Conservation (phyloP, 2,329 filamentous ascomycete species). For the Helotiales sp. region DNA sequence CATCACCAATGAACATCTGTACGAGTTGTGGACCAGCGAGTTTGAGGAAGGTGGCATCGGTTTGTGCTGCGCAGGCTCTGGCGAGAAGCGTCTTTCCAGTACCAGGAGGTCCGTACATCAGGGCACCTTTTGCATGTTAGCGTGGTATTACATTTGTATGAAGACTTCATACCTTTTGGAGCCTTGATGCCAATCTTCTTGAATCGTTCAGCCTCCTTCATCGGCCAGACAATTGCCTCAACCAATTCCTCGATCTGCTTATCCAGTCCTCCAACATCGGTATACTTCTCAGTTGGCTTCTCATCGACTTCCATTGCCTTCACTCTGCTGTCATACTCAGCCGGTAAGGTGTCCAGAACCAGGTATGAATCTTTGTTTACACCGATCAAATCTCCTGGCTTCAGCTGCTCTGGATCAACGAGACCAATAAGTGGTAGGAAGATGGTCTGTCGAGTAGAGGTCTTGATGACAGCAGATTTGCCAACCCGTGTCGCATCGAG, state of each 20-base stretch:
- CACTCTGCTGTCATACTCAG: slow-evolving; percentile 97
- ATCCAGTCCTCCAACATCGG: slow-evolving; percentile 93
- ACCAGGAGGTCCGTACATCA: slow-evolving; percentile 96
- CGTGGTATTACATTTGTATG: not conserved
- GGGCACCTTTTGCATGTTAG: slow-evolving; percentile 68
- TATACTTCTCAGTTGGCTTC: slow-evolving; percentile 99
- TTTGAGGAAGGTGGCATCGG: slow-evolving; percentile 98
- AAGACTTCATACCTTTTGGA: slow-evolving; percentile 76
- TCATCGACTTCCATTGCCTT: slow-evolving; percentile 99
- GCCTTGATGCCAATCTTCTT: slow-evolving; percentile 99
- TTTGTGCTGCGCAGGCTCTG: slow-evolving; percentile 95
- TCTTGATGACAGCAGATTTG: slow-evolving; percentile 99
- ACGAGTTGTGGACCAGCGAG: slow-evolving; percentile 96
- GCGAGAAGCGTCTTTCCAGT: slow-evolving; percentile 92
- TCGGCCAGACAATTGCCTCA: slow-evolving; percentile 98
- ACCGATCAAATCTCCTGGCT: slow-evolving; percentile 94
- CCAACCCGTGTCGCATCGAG: slow-evolving; percentile 94
- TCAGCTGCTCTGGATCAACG: slow-evolving; percentile 92
- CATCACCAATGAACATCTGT: slow-evolving; percentile 99
- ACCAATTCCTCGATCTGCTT: slow-evolving; percentile 99
- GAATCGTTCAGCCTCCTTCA: slow-evolving; percentile 99
- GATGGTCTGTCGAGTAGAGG: slow-evolving; percentile 96
- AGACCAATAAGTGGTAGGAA: slow-evolving; percentile 97
- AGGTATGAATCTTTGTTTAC: slow-evolving; percentile 99
- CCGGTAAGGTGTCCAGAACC: slow-evolving; percentile 92